A percentile compares a stretch with the other conserved stretches of the same genome.
Evolutionary conservation across 352 stramenopile species (phyloP).

Genomic region (Phytopythium chamaehyphon): DNA sequence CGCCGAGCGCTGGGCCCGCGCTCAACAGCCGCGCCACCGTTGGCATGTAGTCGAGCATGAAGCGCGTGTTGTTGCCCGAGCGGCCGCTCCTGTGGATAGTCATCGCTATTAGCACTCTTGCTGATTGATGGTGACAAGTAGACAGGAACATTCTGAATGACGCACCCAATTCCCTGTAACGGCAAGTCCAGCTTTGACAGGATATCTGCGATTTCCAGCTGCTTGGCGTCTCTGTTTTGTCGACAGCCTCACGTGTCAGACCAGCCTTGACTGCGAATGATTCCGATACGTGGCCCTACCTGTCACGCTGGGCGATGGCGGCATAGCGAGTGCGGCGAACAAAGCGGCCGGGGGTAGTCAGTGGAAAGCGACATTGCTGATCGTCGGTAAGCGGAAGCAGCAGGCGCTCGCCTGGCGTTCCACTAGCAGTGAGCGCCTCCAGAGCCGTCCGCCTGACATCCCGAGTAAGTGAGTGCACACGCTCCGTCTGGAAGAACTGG

Average conservation of each 20-base stretch:
- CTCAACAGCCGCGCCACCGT: slow-evolving; percentile 53
- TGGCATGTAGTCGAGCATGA: slow-evolving; percentile 67
- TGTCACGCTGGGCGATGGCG: slow-evolving; percentile 4
- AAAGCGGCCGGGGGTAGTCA: neutral
- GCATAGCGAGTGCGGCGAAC: slow-evolving; percentile 4
- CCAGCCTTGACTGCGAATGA: neutral
- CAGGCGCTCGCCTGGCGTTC: neutral
- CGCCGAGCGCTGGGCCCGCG: slow-evolving; percentile 41
- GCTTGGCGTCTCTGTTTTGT: slow-evolving; percentile 5
- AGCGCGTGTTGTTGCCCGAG: slow-evolving; percentile 28
- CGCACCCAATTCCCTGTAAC: slow-evolving; percentile 36
- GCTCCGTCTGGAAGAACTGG: slow-evolving; percentile 7
- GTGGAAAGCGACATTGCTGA: neutral
- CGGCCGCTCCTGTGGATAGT: slow-evolving; percentile 17
- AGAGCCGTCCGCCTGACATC: slow-evolving; percentile 1
- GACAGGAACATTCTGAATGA: neutral
- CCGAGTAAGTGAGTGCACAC: neutral
- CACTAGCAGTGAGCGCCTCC: slow-evolving; percentile 3
- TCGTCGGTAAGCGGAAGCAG: neutral
- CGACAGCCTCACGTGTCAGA: neutral
- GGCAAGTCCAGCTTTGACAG: slow-evolving; percentile 53
- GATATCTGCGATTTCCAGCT: slow-evolving; percentile 9
- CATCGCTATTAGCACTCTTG: slow-evolving; percentile 10
- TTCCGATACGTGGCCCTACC: neutral
- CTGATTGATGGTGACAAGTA: slow-evolving; percentile 4